A percentile compares a stretch with the other conserved stretches of the same genome.
phyloP scores from a whole-genome alignment of 305 asterid species.

The Plantago coronopus region DNA sequence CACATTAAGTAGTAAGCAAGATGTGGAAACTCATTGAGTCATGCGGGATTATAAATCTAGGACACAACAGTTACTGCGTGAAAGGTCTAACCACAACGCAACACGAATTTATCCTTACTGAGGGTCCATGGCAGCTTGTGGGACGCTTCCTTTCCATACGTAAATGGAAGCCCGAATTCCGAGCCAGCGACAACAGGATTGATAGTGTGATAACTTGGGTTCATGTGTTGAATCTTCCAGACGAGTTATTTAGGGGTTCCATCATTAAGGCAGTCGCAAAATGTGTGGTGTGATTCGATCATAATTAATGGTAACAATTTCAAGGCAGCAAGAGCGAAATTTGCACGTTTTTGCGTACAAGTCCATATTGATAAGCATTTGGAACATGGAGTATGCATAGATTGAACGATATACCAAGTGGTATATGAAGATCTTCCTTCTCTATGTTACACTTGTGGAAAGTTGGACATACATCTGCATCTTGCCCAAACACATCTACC shows the following conservation, averaged over 20 bases:
- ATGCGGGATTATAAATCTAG: no score
- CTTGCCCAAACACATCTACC: no score
- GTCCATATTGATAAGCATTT: neutral
- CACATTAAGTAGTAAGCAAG: no score
- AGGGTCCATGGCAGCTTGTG: neutral
- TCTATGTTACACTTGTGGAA: neutral
- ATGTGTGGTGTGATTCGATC: neutral
- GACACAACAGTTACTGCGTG: no score
- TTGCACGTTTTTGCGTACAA: neutral
- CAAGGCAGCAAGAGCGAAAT: neutral
- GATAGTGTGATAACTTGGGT: neutral
- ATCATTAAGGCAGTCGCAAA: neutral
- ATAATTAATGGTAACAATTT: neutral
- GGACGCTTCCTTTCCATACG: neutral
- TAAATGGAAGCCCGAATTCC: neutral
- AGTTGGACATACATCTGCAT: neutral
- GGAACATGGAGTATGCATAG: no score
- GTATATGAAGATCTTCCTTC: neutral
- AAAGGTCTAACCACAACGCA: no score
- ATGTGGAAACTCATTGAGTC: no score
- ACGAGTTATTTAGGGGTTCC: neutral
- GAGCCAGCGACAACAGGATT: neutral
- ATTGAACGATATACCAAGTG: neutral
- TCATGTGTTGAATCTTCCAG: neutral
- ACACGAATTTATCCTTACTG: no score